Conservation (phyloP, 2,329 filamentous ascomycete species). For the Ceratocystis destructans region DNA sequence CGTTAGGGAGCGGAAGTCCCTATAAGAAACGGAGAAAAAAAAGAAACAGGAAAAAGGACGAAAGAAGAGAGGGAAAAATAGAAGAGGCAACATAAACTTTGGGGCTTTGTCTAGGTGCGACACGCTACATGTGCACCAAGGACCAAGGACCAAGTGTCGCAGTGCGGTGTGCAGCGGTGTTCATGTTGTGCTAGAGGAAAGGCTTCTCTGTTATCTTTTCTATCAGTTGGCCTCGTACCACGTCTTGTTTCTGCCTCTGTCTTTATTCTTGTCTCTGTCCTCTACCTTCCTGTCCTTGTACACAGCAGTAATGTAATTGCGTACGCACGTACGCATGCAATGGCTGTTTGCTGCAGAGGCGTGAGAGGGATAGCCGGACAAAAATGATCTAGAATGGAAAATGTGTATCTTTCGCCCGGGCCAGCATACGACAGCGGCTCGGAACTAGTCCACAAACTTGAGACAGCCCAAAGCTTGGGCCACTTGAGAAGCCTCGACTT, state of each 20-base stretch:
- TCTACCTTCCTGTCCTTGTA: too few species aligned
- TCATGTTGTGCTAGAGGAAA: background rate
- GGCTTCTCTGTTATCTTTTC: background rate
- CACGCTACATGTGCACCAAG: too few species aligned
- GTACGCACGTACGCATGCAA: background rate
- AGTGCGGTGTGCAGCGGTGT: background rate
- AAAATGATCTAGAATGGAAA: background rate
- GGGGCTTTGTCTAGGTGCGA: background rate
- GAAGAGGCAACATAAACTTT: background rate
- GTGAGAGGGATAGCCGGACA: background rate
- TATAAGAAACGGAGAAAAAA: slow-evolving; percentile 7
- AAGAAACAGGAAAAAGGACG: slow-evolving; percentile 6
- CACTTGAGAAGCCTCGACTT: background rate
- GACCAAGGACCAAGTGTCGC: too few species aligned
- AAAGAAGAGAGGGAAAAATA: background rate
- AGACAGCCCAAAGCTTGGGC: slow-evolving; percentile 6
- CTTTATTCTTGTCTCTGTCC: too few species aligned
- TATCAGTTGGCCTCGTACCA: slow-evolving; percentile 1
- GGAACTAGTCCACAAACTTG: background rate
- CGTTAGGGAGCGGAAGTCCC: background rate
- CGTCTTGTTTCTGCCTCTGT: background rate
- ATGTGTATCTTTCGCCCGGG: background rate
- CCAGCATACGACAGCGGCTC: background rate
- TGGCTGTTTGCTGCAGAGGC: background rate
- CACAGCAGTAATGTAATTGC: background rate